Evolutionary conservation across 306 rosid genomes (phyloP).

Genomic region (Clitoria ternatea): DNA sequence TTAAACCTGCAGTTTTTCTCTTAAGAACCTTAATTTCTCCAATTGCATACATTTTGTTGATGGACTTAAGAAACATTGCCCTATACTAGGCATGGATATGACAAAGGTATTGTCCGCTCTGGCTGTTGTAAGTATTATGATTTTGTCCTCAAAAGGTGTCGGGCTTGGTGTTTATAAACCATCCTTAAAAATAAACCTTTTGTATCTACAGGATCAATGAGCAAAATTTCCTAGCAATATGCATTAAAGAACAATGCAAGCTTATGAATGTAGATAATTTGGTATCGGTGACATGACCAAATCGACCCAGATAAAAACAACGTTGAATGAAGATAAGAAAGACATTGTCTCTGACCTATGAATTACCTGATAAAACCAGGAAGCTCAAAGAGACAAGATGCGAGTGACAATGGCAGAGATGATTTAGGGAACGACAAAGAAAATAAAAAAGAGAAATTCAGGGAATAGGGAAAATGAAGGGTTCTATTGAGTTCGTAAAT

Average conservation of each 20-base stretch:
- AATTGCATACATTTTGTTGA: no score
- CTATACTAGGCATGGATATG: no score
- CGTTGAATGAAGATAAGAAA: not conserved
- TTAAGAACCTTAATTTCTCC: no score
- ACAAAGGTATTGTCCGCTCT: no score
- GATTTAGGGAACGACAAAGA: not conserved
- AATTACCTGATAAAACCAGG: constrained; percentile 16
- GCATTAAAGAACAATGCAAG: not conserved
- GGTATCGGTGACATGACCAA: not conserved
- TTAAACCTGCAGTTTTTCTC: no score
- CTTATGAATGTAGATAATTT: not conserved
- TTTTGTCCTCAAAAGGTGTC: no score
- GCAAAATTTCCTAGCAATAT: not conserved
- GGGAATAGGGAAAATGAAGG: constrained; percentile 24
- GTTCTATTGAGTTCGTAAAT: not conserved
- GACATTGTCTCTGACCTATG: not conserved
- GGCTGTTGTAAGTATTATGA: no score
- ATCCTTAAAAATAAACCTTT: not conserved
- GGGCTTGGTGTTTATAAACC: not conserved
- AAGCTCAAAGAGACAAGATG: not conserved
- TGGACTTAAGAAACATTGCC: no score
- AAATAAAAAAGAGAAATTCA: not conserved
- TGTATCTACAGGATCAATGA: not conserved
- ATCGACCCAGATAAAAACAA: not conserved
- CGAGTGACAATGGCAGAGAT: constrained; percentile 2